phyloP scores from a whole-genome alignment of 306 rosid species.

The Hippophae gyantsensis region DNA sequence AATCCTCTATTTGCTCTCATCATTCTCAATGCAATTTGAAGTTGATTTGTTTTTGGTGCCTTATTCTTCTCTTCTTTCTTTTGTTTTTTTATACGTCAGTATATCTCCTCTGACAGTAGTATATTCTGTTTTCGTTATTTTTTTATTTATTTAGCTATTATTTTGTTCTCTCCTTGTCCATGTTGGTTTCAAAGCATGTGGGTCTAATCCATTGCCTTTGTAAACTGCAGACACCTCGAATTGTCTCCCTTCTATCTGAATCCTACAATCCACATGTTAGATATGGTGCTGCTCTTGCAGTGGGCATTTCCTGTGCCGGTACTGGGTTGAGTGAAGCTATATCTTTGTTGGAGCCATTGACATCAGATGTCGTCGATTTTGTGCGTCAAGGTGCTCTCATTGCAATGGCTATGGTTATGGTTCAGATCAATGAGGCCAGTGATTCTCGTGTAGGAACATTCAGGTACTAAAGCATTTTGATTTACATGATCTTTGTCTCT shows the following conservation, averaged over 20 bases:
- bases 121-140: neutral
- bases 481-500: constrained; percentile 2
- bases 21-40: neutral
- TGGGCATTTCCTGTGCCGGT: constrained; percentile 97
- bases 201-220: constrained; percentile 5
- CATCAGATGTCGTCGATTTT: constrained; percentile 95
- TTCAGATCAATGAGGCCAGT: constrained; percentile 90
- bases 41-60: neutral
- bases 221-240: constrained; percentile 76
- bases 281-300: constrained; percentile 98
- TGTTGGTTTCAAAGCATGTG: neutral
- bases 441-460: constrained; percentile 94
- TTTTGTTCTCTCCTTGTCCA: neutral
- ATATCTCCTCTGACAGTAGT: neutral
- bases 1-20: neutral
- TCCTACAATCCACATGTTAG: constrained; percentile 97
- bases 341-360: constrained; percentile 89
- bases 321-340: constrained; percentile 98
- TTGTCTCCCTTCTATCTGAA: constrained; percentile 87
- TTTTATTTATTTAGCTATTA: too few species aligned
- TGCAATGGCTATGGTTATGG: constrained; percentile 99
- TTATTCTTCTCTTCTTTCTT: neutral
- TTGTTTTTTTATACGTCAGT: neutral
- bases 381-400: constrained; percentile 98
- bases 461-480: constrained; percentile 36